phyloP scores from a whole-genome alignment of 495 filamentous ascomycete genomes.

The Penicillium taxi region DNA sequence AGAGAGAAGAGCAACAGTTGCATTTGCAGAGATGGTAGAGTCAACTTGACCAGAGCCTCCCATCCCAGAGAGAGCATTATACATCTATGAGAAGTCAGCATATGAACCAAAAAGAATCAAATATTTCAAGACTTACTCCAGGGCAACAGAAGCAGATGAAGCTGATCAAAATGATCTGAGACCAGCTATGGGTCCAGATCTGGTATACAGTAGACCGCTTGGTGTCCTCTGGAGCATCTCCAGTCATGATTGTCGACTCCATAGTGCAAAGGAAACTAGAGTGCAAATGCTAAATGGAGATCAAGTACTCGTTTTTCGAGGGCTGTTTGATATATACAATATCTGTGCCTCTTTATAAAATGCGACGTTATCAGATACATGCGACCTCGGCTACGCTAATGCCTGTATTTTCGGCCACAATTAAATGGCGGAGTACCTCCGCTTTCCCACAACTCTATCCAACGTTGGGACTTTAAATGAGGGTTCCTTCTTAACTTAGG shows the following conservation, averaged over 20 bases:
- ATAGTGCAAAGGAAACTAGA: slow-evolving; percentile 2
- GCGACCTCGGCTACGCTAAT: too few relatives aligned
- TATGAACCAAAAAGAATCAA: background rate
- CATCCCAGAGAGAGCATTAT: slow-evolving; percentile 59
- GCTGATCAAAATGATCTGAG: slow-evolving; percentile 39
- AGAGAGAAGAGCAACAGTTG: slow-evolving; percentile 33
- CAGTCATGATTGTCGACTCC: slow-evolving; percentile 6
- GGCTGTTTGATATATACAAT: too few relatives aligned
- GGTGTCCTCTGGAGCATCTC: background rate
- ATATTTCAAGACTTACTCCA: slow-evolving; percentile 29
- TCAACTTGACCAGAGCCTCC: slow-evolving; percentile 48
- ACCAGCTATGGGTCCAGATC: slow-evolving; percentile 31
- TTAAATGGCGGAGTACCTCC: too few relatives aligned
- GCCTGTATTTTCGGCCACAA: too few relatives aligned
- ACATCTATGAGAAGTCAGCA: slow-evolving; percentile 37
- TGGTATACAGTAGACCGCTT: slow-evolving; percentile 10
- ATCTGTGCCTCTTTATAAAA: too few relatives aligned
- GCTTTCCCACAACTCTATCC: too few relatives aligned
- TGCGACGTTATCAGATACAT: too few relatives aligned
- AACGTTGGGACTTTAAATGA: too few relatives aligned
- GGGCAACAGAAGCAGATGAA: slow-evolving; percentile 80
- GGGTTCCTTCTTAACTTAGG: too few relatives aligned
- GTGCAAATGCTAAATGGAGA: too few relatives aligned
- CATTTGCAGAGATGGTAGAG: slow-evolving; percentile 35
- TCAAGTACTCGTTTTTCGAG: too few relatives aligned